Evolutionary conservation across 768 basidiomycete genomes (phyloP), one percentile per base, ranked within the genome.

Genomic region (Boletus coccyginus): DNA sequence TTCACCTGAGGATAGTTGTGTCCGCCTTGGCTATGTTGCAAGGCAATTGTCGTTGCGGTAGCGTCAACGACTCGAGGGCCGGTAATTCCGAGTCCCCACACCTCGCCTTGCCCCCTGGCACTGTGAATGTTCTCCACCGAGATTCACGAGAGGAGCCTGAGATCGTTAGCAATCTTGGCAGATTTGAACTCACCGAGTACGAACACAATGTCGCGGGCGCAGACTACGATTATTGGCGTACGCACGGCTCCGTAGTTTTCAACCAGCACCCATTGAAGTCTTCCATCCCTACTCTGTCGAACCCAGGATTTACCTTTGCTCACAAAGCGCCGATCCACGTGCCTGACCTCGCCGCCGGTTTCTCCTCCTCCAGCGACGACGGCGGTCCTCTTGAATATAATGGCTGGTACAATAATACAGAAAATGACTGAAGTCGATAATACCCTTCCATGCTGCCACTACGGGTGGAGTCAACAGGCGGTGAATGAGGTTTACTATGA

Each of bases 301-400:
- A 7, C 56, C 77, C 79, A 10, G 81, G 77, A 7, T 86, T 84
- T 68, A 86, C 86, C 1, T 84, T 91, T 59, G 88, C 89, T 13
- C 90, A 92, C 62, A 90, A 92, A 71, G 91, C 87, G 4, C 88
- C 87, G 0, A 75, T 91, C 2, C 90, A 84, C 69, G 75, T 82
- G 24, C 72, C 83, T 4, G 76, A 74, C 36, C 85, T 84, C 24
- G 80, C 91, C 62, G 82, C 86, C 55, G 75, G 92, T 5, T 86
- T 84, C 73, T 92, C 92, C 62, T 78, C 21, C 21, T 21, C 81
- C 5, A 86, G 85, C 69, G 88, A 83, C 56, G 83, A 81, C 56
- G 88, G 90, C 6, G 87, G 87, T 3, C 53, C 80, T 35, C 75
- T 86, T 2, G 87, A 87, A 8, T 78, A 80, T 63, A 89, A 81